Percentiles rank a stretch among this genome's conserved stretches.
Conservation (phyloP, 371 early-diverging fungal species). For the Capniomyces stellatus region DNA sequence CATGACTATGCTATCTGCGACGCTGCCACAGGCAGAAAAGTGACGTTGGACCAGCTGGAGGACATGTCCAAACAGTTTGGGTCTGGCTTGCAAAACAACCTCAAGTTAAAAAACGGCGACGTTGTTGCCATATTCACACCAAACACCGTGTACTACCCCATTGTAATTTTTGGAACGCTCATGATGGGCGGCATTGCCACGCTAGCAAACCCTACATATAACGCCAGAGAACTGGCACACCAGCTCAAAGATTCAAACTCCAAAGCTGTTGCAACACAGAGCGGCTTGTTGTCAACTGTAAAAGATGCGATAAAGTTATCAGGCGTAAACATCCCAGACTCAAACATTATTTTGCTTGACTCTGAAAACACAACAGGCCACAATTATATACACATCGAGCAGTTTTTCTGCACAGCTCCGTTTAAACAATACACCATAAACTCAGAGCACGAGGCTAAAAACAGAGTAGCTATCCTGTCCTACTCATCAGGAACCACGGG, state of each 20-base stretch:
- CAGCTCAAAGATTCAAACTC: constrained; percentile 16
- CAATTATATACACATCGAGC: neutral
- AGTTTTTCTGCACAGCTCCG: neutral
- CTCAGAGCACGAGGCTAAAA: neutral
- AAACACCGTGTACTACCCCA: constrained; percentile 23
- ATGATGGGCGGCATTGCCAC: constrained; percentile 21
- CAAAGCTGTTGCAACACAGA: constrained; percentile 12
- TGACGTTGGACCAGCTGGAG: neutral
- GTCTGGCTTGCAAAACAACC: constrained; percentile 4
- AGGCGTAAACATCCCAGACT: constrained; percentile 4
- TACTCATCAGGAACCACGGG: constrained; percentile 82
- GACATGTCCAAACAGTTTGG: neutral
- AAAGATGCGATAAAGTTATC: constrained; percentile 5
- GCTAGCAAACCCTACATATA: constrained; percentile 26
- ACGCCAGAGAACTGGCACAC: constrained; percentile 21
- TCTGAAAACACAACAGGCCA: neutral
- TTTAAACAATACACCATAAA: neutral
- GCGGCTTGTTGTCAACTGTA: constrained; percentile 4
- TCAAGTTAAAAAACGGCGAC: constrained; percentile 4
- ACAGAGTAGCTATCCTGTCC: constrained; percentile 50
- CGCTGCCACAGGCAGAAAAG: neutral
- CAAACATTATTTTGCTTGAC: constrained; percentile 1
- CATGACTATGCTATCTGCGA: constrained; percentile 15
- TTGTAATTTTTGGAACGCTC: constrained; percentile 27
- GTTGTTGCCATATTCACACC: constrained; percentile 4